Evolutionary conservation across 2,329 filamentous ascomycete genomes (phyloP).

Genomic region (Colletotrichum somersetense): DNA sequence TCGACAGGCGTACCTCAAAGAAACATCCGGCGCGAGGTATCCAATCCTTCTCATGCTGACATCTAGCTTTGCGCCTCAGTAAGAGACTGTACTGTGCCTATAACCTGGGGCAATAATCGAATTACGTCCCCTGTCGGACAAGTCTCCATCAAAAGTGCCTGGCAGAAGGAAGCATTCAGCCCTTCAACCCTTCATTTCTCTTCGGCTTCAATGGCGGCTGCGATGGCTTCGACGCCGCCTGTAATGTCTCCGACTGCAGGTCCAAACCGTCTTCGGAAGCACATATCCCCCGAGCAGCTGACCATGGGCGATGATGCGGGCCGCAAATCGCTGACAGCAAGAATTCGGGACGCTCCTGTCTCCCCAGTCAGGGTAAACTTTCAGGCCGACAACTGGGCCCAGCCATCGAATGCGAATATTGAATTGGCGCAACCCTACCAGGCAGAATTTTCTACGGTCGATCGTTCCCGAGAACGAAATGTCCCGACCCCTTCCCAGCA

Average conservation of each 20-base stretch:
- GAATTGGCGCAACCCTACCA: slow-evolving; percentile 54
- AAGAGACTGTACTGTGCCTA: background rate
- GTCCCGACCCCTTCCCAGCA: slow-evolving; percentile 56
- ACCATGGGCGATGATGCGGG: slow-evolving; percentile 48
- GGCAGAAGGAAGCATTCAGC: background rate
- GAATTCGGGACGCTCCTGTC: slow-evolving; percentile 64
- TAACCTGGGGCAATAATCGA: background rate
- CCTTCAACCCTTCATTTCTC: background rate
- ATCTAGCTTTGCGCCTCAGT: background rate
- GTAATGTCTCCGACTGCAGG: slow-evolving; percentile 48
- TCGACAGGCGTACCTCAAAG: slow-evolving; percentile 6
- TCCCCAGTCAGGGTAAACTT: slow-evolving; percentile 70
- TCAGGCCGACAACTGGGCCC: slow-evolving; percentile 64
- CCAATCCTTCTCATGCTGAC: background rate
- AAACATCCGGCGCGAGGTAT: background rate
- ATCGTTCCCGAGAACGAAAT: slow-evolving; percentile 48
- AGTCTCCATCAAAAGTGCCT: background rate
- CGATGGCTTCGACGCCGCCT: slow-evolving; percentile 47
- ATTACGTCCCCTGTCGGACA: background rate
- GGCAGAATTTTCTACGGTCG: slow-evolving; percentile 46
- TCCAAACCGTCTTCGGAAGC: slow-evolving; percentile 46
- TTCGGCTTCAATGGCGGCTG: slow-evolving; percentile 36
- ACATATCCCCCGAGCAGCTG: slow-evolving; percentile 50
- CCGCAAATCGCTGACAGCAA: slow-evolving; percentile 55
- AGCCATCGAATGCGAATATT: slow-evolving; percentile 65